Conservation (phyloP, 2,329 filamentous ascomycete genomes). For the Aspergillus sp. region DNA sequence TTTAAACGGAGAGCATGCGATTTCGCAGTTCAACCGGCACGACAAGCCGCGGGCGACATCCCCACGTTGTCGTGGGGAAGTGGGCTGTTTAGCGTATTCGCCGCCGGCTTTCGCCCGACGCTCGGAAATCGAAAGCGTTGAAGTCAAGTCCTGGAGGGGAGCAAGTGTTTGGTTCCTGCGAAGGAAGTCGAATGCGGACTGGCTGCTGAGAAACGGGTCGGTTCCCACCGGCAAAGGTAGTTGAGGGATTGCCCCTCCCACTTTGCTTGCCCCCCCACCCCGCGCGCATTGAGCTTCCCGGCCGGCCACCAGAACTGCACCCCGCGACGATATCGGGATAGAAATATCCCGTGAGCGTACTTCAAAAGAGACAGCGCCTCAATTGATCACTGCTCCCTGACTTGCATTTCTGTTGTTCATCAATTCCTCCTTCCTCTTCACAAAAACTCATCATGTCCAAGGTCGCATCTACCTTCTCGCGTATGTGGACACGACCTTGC, state of each 20-base stretch:
- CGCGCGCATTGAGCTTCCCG: not conserved
- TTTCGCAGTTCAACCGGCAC: conserved; percentile 4
- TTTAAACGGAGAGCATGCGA: conserved; percentile 8
- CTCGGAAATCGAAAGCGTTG: not conserved
- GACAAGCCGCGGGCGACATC: conserved; percentile 17
- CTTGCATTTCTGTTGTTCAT: not conserved
- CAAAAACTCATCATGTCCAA: conserved; percentile 30
- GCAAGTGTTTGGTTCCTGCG: not conserved
- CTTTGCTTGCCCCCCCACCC: not conserved
- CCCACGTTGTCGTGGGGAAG: conserved; percentile 19
- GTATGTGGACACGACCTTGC: conserved; percentile 21
- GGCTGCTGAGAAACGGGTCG: not conserved
- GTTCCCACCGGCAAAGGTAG: not conserved
- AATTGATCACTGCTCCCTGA: not conserved
- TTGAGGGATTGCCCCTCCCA: not conserved
- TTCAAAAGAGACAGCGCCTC: conserved; percentile 1
- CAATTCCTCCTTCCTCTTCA: not conserved
- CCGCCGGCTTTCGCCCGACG: conserved; percentile 14
- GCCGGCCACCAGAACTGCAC: not conserved
- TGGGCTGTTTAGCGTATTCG: conserved; percentile 9
- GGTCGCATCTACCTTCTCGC: conserved; percentile 41
- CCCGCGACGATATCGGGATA: conserved; percentile 21
- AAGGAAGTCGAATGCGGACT: not conserved
- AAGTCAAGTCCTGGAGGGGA: not conserved
- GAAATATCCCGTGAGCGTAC: conserved; percentile 24